A percentile compares a stretch with the other conserved stretches of the same genome.
Conservation (phyloP, 2,329 filamentous ascomycete species). For the Pyrenochaeta sp. region DNA sequence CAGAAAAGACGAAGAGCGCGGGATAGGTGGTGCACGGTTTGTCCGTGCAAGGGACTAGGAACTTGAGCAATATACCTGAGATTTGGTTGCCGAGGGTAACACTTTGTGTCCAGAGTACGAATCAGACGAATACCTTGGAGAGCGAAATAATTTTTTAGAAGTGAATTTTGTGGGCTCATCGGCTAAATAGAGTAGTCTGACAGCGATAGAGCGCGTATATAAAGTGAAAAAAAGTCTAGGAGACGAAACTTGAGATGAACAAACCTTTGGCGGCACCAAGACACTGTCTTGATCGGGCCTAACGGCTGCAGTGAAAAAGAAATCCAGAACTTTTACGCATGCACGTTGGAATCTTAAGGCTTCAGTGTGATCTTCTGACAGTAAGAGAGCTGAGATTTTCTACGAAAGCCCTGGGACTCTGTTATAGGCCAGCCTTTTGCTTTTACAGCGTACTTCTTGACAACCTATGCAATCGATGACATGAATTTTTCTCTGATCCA, state of each 20-base stretch:
- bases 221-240: no score
- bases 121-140: background rate
- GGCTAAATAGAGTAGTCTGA: no score
- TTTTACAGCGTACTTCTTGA: background rate
- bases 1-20: background rate
- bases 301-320: background rate
- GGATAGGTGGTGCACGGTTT: background rate
- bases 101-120: background rate
- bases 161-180: background rate
- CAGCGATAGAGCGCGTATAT: no score
- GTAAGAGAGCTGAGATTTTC: background rate
- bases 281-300: background rate
- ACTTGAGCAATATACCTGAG: background rate
- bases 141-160: background rate
- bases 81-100: background rate
- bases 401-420: background rate
- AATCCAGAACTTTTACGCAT: background rate
- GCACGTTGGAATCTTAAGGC: background rate
- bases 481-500: background rate
- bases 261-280: no score
- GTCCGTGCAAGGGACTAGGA: background rate
- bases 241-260: no score
- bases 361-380: background rate
- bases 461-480: background rate
- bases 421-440: background rate